Base-by-base conservation (phyloP, 352 stramenopile genomes). In the Albugo laibachii region DNA sequence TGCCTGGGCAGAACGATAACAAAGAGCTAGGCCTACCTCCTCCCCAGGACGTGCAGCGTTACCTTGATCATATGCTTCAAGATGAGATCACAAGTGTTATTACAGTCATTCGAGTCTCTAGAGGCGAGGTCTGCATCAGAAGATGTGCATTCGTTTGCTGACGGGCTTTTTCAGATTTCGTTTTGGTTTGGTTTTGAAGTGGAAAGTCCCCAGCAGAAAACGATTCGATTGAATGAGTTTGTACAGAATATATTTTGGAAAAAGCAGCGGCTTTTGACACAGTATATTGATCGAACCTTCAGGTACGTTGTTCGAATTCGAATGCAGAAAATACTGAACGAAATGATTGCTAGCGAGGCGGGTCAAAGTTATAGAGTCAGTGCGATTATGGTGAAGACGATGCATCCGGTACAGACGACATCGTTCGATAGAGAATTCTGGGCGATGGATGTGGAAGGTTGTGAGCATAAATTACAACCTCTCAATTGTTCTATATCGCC, bases 151-250 rank as follows among this genome's bases (percentile, higher is more conserved):
- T 38, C 6, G 43, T 16, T 37, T 48, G 10, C 10, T 37, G 43
- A 35, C 20, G n/a, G 10, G 15, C 6, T 2, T 35, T 39, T 43
- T 38, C 41, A 79, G 69, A 83, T 86, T 44, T 74, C 60, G 24
- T 83, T 63, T 47, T 81, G 69, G 63, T 67, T 83, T 39, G 69
- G 66, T 45, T 60, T 66, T 37, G 49, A 60, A 51, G 45, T 68
- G 55, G 58, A 75, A 55, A 55, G 63, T 36, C 38, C 69, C 45
- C 35, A 64, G 39, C 56, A 73, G 20, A 83, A 80, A 40, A 57
- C 67, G 11, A 54, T 86, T 18, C 66, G 75, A 49, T 68, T 86
- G 58, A 82, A 61, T 45, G 70, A 86, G 6, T 86, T 86, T 52
- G 69, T 83, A 49, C 68, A 66, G 15, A 80, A 82, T 47, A 61